Conservation (phyloP, 2,329 filamentous ascomycete genomes). For the Aspergillus floridensis region DNA sequence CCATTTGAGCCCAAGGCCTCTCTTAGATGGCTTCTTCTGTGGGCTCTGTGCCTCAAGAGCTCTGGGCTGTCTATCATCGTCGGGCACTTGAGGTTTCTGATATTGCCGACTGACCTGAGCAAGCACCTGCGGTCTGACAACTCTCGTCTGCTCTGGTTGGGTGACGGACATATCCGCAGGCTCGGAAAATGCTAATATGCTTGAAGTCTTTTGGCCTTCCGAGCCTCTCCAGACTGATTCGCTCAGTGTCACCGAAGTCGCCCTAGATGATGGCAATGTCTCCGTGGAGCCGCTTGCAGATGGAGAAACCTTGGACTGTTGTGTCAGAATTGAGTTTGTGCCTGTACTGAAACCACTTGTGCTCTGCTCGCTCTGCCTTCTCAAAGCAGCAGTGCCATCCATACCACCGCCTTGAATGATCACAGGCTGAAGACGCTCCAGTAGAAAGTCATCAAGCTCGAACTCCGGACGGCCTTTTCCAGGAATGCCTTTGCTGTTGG, state of each 20-base stretch:
- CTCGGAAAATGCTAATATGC: background rate
- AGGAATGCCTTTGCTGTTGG: slow-evolving; percentile 35
- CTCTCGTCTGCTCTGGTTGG: background rate
- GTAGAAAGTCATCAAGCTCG: slow-evolving; percentile 50
- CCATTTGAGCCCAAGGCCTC: slow-evolving; percentile 47
- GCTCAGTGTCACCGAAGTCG: slow-evolving; percentile 16
- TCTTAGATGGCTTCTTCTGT: slow-evolving; percentile 26
- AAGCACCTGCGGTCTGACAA: background rate
- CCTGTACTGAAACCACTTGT: slow-evolving; percentile 33
- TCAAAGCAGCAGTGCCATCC: slow-evolving; percentile 31
- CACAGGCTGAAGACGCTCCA: slow-evolving; percentile 49
- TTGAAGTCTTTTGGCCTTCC: background rate
- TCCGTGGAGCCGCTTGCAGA: slow-evolving; percentile 35
- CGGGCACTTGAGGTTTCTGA: background rate
- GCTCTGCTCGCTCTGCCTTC: slow-evolving; percentile 43
- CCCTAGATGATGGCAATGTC: slow-evolving; percentile 30
- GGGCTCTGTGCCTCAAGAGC: background rate
- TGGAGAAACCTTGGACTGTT: slow-evolving; percentile 20
- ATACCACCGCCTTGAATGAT: slow-evolving; percentile 48
- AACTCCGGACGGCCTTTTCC: slow-evolving; percentile 42
- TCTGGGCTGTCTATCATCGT: background rate
- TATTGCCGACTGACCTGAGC: background rate
- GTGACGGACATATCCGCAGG: background rate
- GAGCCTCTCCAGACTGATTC: background rate
- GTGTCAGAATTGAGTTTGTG: slow-evolving; percentile 26